These are phyloP conservation scores for Epipyxis sp. DNA, from an alignment of 108 stramenopile species.

Conservation along the genomic window DNA sequence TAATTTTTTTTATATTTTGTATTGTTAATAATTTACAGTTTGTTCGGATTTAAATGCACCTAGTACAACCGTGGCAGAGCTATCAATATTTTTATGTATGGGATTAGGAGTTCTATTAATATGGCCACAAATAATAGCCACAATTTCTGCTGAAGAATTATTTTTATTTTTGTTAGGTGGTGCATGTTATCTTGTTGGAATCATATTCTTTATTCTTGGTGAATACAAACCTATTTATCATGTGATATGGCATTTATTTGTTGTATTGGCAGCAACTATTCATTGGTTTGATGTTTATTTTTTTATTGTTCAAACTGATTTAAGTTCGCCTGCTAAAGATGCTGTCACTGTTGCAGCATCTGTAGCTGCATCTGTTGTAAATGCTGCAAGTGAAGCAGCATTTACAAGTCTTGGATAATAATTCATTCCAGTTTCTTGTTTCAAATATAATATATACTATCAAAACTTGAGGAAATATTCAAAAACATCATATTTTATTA, in stretches of 20 bases:
- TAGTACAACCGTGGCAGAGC: conserved; percentile 34
- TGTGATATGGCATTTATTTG: conserved; percentile 58
- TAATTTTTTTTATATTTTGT: not conserved
- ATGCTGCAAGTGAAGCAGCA: not conserved
- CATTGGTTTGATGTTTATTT: conserved; percentile 59
- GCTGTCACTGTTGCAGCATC: not conserved
- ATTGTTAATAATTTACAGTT: not conserved
- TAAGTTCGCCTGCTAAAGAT: not conserved
- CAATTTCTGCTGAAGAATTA: conserved; percentile 15
- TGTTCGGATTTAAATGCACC: conserved; percentile 10
- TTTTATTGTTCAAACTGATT: conserved; percentile 47
- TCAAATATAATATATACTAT: too few species aligned
- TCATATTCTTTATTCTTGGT: conserved; percentile 54
- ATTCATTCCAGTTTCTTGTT: too few species aligned
- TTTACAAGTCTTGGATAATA: too few species aligned
- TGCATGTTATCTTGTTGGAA: conserved; percentile 48
- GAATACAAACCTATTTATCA: conserved; percentile 54
- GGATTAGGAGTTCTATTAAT: conserved; percentile 47
- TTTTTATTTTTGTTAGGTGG: conserved; percentile 44
- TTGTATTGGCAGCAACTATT: conserved; percentile 47
- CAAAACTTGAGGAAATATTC: too few species aligned
- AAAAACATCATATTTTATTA: too few species aligned
- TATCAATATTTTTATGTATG: conserved; percentile 50
- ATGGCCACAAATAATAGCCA: conserved; percentile 37
- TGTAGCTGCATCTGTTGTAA: not conserved